Evolutionary conservation across 345 rosid genomes (phyloP).

Genomic region (Eucalyptus polybractea): DNA sequence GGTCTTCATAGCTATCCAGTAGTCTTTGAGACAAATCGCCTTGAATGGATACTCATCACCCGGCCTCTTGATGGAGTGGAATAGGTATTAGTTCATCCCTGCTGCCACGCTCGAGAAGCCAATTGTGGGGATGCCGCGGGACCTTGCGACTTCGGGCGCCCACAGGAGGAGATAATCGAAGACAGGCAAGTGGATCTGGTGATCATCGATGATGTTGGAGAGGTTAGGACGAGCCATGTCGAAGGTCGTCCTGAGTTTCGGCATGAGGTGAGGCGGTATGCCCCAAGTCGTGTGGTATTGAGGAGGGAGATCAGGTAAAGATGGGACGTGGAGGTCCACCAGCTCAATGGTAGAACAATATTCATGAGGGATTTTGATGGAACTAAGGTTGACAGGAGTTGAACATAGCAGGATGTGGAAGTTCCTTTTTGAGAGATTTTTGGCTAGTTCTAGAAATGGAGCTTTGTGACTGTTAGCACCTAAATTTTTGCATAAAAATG

Average conservation of each 20-base stretch:
- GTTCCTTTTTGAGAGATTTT: constrained; percentile 7
- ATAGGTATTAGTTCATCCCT: background rate
- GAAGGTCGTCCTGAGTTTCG: background rate
- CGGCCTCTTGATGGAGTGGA: background rate
- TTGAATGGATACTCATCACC: constrained; percentile 2
- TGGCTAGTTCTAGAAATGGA: constrained; percentile 29
- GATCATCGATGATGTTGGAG: background rate
- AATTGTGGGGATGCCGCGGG: constrained; percentile 10
- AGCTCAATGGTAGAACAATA: constrained; percentile 1
- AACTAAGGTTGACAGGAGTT: constrained; percentile 3
- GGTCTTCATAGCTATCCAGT: background rate
- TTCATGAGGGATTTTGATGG: background rate
- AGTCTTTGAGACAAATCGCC: background rate
- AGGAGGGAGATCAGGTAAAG: constrained; percentile 26
- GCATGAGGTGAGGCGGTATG: constrained; percentile 16
- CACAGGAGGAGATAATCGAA: constrained; percentile 20
- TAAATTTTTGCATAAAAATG: too few species aligned
- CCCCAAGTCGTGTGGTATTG: constrained; percentile 25
- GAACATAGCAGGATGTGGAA: constrained; percentile 16
- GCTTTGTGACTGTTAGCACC: background rate
- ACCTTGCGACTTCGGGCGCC: constrained; percentile 13
- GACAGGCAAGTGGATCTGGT: constrained; percentile 5
- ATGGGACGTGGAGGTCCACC: constrained; percentile 15
- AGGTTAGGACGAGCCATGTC: constrained; percentile 3
- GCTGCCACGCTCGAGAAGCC: background rate